Percentiles rank a stretch among this genome's conserved stretches.
Evolutionary conservation across 768 basidiomycete genomes (phyloP).

Genomic region (Pholiota molesta): DNA sequence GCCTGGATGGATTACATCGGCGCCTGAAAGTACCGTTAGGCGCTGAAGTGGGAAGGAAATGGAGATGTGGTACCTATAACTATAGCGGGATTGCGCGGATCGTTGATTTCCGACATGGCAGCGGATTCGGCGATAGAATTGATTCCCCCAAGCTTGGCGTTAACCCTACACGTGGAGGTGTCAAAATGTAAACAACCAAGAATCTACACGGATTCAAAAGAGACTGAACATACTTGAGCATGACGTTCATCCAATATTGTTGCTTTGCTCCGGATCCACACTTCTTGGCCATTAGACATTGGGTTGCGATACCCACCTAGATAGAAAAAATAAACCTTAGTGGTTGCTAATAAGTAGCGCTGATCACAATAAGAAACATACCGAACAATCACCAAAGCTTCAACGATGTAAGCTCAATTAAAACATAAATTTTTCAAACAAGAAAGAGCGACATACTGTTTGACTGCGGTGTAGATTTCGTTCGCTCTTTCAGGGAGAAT

Average conservation of each 20-base stretch:
- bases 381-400: constrained; percentile 65
- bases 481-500: constrained; percentile 72
- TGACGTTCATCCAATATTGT: constrained; percentile 83
- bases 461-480: constrained; percentile 76
- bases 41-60: neutral
- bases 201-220: neutral
- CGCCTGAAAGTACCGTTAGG: constrained; percentile 48
- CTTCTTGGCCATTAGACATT: constrained; percentile 71
- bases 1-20: constrained; percentile 83
- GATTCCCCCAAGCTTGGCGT: constrained; percentile 84
- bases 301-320: constrained; percentile 77
- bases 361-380: constrained; percentile 5
- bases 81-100: constrained; percentile 71
- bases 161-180: constrained; percentile 51
- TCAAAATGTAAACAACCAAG: neutral
- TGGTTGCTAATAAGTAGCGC: neutral
- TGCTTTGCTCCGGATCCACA: constrained; percentile 59
- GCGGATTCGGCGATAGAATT: constrained; percentile 69
- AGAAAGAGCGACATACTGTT: constrained; percentile 60
- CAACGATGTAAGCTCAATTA: neutral
- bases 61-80: constrained; percentile 62
- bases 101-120: constrained; percentile 47
- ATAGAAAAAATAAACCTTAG: neutral
- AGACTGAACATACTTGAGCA: constrained; percentile 61
- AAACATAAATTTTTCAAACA: neutral